These are phyloP conservation scores for Naganishia vishniacii DNA, from an alignment of 768 basidiomycete genomes.

Conservation along the genomic window DNA sequence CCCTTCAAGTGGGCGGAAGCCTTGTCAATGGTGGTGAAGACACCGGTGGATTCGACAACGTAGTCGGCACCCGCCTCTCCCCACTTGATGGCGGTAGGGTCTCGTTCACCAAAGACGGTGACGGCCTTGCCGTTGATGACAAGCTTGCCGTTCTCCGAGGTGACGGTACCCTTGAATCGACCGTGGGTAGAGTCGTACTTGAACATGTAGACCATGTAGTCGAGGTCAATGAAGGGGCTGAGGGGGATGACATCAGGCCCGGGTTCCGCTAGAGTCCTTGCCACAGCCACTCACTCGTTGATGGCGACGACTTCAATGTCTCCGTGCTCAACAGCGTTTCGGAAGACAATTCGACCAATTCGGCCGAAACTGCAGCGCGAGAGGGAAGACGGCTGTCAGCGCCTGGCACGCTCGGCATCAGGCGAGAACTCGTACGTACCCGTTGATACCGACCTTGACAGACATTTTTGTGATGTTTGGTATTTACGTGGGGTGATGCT, in stretches of 20 bases:
- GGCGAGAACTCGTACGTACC: conserved; percentile 13
- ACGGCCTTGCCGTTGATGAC: conserved; percentile 68
- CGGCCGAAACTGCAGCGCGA: conserved; percentile 58
- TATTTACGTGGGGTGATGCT: not conserved
- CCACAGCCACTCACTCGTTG: conserved; percentile 68
- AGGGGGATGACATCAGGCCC: conserved; percentile 25
- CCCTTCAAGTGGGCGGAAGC: conserved; percentile 91
- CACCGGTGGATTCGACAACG: conserved; percentile 95
- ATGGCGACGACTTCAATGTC: conserved; percentile 83
- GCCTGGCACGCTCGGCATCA: not conserved
- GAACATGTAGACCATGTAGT: conserved; percentile 99
- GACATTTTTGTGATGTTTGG: conserved; percentile 23
- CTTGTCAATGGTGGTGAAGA: conserved; percentile 94
- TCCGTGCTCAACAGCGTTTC: conserved; percentile 75
- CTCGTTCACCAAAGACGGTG: conserved; percentile 70
- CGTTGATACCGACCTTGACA: conserved; percentile 32
- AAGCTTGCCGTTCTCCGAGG: conserved; percentile 82
- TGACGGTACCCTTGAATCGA: conserved; percentile 71
- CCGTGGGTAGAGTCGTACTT: conserved; percentile 47
- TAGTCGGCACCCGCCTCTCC: conserved; percentile 74
- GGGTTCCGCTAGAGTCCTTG: not conserved
- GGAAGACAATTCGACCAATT: conserved; percentile 96
- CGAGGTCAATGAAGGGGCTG: conserved; percentile 90
- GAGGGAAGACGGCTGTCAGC: not conserved
- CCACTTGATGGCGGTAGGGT: conserved; percentile 84